Conservation (phyloP, 768 basidiomycete species). For the Tylopilus balloui region DNA sequence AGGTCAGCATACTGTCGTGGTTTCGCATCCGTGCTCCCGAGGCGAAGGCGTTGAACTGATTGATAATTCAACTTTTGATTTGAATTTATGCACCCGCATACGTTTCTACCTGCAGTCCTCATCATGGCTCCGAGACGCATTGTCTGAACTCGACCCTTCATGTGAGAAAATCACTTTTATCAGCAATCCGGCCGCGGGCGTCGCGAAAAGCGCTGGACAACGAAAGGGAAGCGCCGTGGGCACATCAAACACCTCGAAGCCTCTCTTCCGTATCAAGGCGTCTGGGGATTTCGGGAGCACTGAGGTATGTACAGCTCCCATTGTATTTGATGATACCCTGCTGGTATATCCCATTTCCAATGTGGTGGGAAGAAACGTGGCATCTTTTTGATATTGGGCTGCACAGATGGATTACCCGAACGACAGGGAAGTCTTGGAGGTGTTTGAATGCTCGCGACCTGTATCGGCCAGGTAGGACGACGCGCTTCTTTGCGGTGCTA, state of each 20-base stretch:
- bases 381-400: neutral
- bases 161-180: constrained; percentile 83
- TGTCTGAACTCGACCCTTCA: constrained; percentile 86
- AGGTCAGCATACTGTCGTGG: constrained; percentile 41
- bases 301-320: constrained; percentile 47
- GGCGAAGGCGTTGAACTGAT: neutral
- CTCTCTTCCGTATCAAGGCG: constrained; percentile 77
- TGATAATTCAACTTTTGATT: neutral
- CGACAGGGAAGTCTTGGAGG: constrained; percentile 85
- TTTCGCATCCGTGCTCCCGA: neutral
- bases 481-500: neutral
- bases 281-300: constrained; percentile 81
- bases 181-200: constrained; percentile 55
- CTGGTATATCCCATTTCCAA: neutral
- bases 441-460: constrained; percentile 70
- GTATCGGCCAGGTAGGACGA: constrained; percentile 65
- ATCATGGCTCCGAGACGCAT: constrained; percentile 89
- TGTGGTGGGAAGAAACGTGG: neutral
- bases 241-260: constrained; percentile 30
- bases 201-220: constrained; percentile 5
- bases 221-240: constrained; percentile 10
- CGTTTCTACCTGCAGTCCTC: constrained; percentile 48
- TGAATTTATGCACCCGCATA: neutral
- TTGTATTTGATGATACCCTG: neutral
- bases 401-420: constrained; percentile 94